Conservation (phyloP, 2,329 filamentous ascomycete species). For the Penicillium thymicola region DNA sequence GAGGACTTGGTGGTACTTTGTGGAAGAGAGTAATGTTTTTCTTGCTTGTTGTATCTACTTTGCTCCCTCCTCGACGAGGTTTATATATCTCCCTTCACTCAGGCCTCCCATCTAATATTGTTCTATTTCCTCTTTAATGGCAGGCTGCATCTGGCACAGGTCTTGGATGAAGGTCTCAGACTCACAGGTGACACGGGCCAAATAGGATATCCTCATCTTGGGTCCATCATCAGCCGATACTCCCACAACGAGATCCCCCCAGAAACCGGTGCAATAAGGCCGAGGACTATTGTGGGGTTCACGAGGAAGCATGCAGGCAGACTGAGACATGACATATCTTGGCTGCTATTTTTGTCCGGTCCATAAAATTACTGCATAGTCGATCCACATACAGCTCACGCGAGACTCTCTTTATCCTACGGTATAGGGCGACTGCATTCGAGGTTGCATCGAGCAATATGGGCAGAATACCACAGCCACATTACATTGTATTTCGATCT, state of each 20-base stretch:
- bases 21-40: background rate
- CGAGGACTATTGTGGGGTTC: slow-evolving; percentile 3
- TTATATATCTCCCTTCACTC: slow-evolving; percentile 13
- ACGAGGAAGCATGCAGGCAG: slow-evolving; percentile 2
- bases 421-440: slow-evolving; percentile 3
- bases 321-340: slow-evolving; percentile 17
- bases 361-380: background rate
- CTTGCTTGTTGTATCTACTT: slow-evolving; percentile 1
- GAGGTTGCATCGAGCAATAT: slow-evolving; percentile 15
- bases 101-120: slow-evolving; percentile 3
- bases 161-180: slow-evolving; percentile 23
- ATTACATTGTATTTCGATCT: slow-evolving; percentile 1
- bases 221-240: background rate
- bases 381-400: slow-evolving; percentile 6
- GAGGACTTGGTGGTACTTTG: background rate
- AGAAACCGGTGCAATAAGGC: slow-evolving; percentile 8
- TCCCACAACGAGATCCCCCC: background rate
- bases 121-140: slow-evolving; percentile 9
- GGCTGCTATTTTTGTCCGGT: slow-evolving; percentile 1
- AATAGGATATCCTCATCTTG: background rate
- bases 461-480: background rate
- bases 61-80: background rate
- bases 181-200: slow-evolving; percentile 4
- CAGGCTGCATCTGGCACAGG: slow-evolving; percentile 10
- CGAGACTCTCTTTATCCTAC: slow-evolving; percentile 1